These are phyloP conservation scores for Phialocephala sp. DNA, from an alignment of 2,329 filamentous ascomycete species.

Conservation along the genomic window DNA sequence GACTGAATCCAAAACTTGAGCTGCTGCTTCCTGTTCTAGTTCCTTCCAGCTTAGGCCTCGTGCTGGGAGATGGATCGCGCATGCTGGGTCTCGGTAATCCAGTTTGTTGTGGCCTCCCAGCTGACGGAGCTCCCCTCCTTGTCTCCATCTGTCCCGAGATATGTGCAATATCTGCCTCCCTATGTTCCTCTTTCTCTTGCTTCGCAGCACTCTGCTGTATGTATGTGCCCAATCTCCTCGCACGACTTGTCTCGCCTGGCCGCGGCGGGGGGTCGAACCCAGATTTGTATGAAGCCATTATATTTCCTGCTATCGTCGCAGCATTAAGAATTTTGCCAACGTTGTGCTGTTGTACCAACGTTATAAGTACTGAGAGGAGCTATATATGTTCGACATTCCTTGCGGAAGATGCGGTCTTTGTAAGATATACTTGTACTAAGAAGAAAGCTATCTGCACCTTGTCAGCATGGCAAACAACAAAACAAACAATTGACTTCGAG, in stretches of 20 bases:
- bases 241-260: constrained; percentile 46
- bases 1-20: constrained; percentile 37
- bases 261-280: constrained; percentile 50
- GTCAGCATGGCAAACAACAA: constrained; percentile 20
- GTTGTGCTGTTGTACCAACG: constrained; percentile 33
- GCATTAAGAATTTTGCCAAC: constrained; percentile 23
- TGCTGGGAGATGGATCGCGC: constrained; percentile 31
- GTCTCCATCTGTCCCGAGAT: constrained; percentile 33
- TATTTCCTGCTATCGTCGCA: constrained; percentile 37
- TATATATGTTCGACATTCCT: constrained; percentile 35
- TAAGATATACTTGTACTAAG: constrained; percentile 14
- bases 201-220: constrained; percentile 27
- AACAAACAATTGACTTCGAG: not conserved
- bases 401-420: constrained; percentile 24
- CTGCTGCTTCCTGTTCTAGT: constrained; percentile 26
- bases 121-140: constrained; percentile 24
- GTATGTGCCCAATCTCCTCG: constrained; percentile 39
- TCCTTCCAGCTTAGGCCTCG: constrained; percentile 28
- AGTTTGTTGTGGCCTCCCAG: constrained; percentile 29
- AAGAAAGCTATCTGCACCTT: constrained; percentile 28
- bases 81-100: constrained; percentile 34
- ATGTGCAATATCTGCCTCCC: constrained; percentile 53
- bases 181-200: constrained; percentile 23
- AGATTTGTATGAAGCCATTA: constrained; percentile 51
- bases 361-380: constrained; percentile 30